Base-by-base conservation (phyloP, 23 red algal genomes). In the Pyropia haitanensis region DNA sequence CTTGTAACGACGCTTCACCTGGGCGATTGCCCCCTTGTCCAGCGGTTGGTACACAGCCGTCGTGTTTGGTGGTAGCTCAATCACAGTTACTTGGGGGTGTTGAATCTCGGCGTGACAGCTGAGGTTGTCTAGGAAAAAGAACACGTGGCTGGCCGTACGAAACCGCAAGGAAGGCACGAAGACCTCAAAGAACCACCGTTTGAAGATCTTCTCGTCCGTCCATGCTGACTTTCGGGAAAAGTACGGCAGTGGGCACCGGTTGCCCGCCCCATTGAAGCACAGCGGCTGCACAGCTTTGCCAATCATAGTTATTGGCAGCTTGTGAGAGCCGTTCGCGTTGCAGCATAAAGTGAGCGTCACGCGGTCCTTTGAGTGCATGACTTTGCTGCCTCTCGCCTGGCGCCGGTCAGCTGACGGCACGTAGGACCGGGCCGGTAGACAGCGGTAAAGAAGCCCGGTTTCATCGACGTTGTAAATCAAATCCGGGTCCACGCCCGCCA, bases 381-480 rank as follows among this genome's bases (percentile, higher is more conserved):
- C 69, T 2, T 73, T 73, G 33, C 21, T 73, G 44, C 69, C 69
- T 13, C 69, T 20, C 17, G 21, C 69, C 23, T 28, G 22, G 10
- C 20, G 21, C 10, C 60, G 25, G 24, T 63, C 50, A 14, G 18
- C 19, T 29, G 6, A 31, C 26, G 33, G 52, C 26, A 61, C 39
- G 39, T 27, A 73, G n/a, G 69, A 56, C 25, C 60, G 44, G 10
- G 1, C 13, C 25, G 51, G 69, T 17, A 73, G 51, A 12, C 50
- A 54, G n/a, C 26, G 56, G 39, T 23, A 73, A 21, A 60, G 60
- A 14, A 73, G 69, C 19, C 69, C 51, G 12, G 69, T 73, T 18
- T 73, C 69, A 60, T 73, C 69, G 19, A 73, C 49, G 60, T 73
- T 63, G 27, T 29, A 73, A 20, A 73, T 73, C 25, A 30, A 25